Percentiles rank a stretch among this genome's conserved stretches.
These are phyloP conservation scores for Capsaspora owczarzaki DNA, from an alignment of 78 protist genomes.

Conservation along the genomic window DNA sequence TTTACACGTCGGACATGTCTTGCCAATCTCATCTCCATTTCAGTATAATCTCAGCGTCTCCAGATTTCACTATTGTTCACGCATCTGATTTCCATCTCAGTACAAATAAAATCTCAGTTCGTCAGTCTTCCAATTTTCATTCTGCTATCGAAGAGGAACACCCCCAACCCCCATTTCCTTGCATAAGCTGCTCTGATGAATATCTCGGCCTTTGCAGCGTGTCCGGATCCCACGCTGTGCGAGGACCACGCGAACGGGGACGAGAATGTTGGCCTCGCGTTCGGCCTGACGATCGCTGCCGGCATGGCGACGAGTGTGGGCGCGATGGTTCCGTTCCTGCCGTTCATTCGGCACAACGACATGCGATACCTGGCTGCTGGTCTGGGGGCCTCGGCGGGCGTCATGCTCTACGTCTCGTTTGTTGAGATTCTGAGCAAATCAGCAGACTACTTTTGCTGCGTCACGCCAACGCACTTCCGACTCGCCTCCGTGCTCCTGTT, in stretches of 20 bases:
- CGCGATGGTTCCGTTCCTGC: conserved; percentile 17
- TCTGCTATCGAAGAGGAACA: no score
- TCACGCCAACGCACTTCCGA: background rate
- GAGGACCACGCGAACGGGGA: background rate
- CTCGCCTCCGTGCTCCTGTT: conserved; percentile 20
- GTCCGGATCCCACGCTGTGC: background rate
- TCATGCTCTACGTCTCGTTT: conserved; percentile 62
- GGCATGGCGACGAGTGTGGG: conserved; percentile 40
- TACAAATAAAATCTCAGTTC: no score
- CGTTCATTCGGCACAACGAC: background rate
- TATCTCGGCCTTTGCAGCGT: background rate
- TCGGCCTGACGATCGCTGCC: conserved; percentile 15
- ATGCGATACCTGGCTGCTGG: conserved; percentile 16
- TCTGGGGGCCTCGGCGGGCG: conserved; percentile 54
- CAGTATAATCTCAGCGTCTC: no score
- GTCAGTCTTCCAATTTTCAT: no score
- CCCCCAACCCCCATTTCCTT: no score
- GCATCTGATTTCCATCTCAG: no score
- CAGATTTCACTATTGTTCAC: no score
- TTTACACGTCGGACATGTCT: no score
- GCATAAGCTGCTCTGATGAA: no score
- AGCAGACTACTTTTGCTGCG: conserved; percentile 4
- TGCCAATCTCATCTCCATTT: no score
- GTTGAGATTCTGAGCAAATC: conserved; percentile 44
- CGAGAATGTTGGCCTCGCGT: conserved; percentile 17